Evolutionary conservation across 2,329 filamentous ascomycete species (phyloP).

Genomic region (Lithohypha guttulata): DNA sequence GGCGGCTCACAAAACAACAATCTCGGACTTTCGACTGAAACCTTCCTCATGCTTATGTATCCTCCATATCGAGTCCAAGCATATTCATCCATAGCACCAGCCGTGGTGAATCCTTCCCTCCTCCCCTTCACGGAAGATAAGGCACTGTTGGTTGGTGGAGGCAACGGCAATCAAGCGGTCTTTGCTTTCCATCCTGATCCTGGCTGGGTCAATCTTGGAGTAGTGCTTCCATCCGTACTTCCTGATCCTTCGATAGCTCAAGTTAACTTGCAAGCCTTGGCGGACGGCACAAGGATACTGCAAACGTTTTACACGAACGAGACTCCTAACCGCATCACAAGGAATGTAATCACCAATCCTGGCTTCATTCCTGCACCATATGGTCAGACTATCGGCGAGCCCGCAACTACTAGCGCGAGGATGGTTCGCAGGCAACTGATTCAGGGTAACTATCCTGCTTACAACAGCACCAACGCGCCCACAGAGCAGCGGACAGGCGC

Average conservation of each 20-base stretch:
- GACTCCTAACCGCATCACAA: slow-evolving; percentile 64
- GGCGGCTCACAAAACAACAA: slow-evolving; percentile 58
- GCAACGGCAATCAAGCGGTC: slow-evolving; percentile 53
- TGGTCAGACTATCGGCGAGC: slow-evolving; percentile 39
- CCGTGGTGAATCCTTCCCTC: slow-evolving; percentile 59
- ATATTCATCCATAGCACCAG: slow-evolving; percentile 49
- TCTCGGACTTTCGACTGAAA: slow-evolving; percentile 53
- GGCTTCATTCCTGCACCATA: slow-evolving; percentile 42
- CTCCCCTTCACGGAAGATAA: slow-evolving; percentile 62
- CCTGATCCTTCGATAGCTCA: slow-evolving; percentile 50
- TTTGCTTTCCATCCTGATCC: slow-evolving; percentile 56
- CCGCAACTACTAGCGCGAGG: slow-evolving; percentile 37
- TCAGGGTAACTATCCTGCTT: slow-evolving; percentile 55
- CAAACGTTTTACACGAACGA: slow-evolving; percentile 65
- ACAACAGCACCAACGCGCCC: slow-evolving; percentile 66
- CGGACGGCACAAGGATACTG: slow-evolving; percentile 67
- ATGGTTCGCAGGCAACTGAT: not conserved
- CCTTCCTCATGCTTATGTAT: slow-evolving; percentile 60
- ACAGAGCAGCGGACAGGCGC: slow-evolving; percentile 54
- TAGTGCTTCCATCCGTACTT: slow-evolving; percentile 51
- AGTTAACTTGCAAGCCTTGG: slow-evolving; percentile 55
- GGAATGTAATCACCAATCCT: slow-evolving; percentile 55
- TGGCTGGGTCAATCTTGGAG: slow-evolving; percentile 59
- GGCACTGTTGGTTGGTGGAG: slow-evolving; percentile 65
- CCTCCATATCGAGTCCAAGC: slow-evolving; percentile 54